Conservation (phyloP, 2,329 filamentous ascomycete species). For the Colletotrichum echinochloae region DNA sequence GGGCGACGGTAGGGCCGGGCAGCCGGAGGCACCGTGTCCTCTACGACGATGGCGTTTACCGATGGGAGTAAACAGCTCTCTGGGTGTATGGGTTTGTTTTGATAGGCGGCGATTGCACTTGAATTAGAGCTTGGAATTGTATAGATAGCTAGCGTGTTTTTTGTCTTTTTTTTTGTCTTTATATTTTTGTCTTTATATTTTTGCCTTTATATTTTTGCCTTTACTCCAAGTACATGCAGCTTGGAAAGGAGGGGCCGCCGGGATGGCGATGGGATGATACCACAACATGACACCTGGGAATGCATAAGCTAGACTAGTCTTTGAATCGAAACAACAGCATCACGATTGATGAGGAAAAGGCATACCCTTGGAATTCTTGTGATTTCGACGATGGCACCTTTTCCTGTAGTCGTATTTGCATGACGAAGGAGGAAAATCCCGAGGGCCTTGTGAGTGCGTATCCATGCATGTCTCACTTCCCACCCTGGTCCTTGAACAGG, state of each 20-base stretch:
- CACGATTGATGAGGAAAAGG: background rate
- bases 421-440: background rate
- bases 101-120: background rate
- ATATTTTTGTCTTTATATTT: slow-evolving; percentile 12
- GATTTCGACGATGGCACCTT: background rate
- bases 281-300: background rate
- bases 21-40: slow-evolving; percentile 51
- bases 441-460: slow-evolving; percentile 25
- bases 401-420: background rate
- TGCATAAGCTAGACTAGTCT: slow-evolving; percentile 10
- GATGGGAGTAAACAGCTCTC: slow-evolving; percentile 51
- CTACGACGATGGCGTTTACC: slow-evolving; percentile 55
- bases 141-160: slow-evolving; percentile 34
- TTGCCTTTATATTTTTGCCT: too few relatives aligned
- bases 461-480: slow-evolving; percentile 35
- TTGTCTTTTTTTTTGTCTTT: too few relatives aligned
- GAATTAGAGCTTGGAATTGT: background rate
- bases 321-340: slow-evolving; percentile 9
- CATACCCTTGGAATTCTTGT: background rate
- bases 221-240: too few relatives aligned
- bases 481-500: background rate
- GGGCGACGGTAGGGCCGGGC: slow-evolving; percentile 52
- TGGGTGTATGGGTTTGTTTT: background rate
- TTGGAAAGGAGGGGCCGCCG: background rate
- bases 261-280: slow-evolving; percentile 26